These are phyloP conservation scores for Sugiyamaella neomexicana DNA, from an alignment of 1,139 yeast species.

Conservation along the genomic window DNA sequence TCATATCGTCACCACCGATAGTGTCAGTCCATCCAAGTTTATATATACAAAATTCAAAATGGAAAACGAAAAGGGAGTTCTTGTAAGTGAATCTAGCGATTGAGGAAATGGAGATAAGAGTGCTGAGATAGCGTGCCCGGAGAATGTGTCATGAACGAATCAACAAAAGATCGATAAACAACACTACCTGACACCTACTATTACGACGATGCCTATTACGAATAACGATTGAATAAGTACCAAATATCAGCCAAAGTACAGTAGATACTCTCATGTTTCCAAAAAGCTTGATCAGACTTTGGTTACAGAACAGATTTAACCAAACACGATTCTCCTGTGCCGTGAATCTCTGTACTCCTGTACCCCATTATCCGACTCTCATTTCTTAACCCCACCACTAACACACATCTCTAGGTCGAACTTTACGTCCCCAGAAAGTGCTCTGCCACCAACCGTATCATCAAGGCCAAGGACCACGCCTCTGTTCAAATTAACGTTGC, in stretches of 20 bases:
- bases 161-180: too few species aligned
- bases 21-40: slow-evolving; percentile 14
- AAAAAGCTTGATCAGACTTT: too few species aligned
- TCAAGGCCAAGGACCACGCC: slow-evolving; percentile 99
- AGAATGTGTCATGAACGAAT: too few species aligned
- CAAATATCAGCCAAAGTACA: too few species aligned
- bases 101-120: background rate
- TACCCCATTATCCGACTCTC: background rate
- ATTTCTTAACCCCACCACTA: background rate
- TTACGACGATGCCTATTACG: too few species aligned
- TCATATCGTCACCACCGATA: slow-evolving; percentile 10
- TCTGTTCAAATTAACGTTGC: slow-evolving; percentile 92
- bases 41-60: slow-evolving; percentile 51
- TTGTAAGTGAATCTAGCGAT: slow-evolving; percentile 58
- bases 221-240: too few species aligned
- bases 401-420: slow-evolving; percentile 67
- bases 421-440: slow-evolving; percentile 99
- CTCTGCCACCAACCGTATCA: slow-evolving; percentile 99
- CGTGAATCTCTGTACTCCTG: too few species aligned
- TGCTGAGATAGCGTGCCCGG: background rate
- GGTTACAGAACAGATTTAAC: background rate
- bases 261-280: too few species aligned
- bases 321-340: background rate
- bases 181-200: too few species aligned
- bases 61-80: slow-evolving; percentile 99